A percentile compares a stretch with the other conserved stretches of the same genome.
Evolutionary conservation across 192 early-diverging fungal species (phyloP).

Genomic region (Radiomyces spectabilis): DNA sequence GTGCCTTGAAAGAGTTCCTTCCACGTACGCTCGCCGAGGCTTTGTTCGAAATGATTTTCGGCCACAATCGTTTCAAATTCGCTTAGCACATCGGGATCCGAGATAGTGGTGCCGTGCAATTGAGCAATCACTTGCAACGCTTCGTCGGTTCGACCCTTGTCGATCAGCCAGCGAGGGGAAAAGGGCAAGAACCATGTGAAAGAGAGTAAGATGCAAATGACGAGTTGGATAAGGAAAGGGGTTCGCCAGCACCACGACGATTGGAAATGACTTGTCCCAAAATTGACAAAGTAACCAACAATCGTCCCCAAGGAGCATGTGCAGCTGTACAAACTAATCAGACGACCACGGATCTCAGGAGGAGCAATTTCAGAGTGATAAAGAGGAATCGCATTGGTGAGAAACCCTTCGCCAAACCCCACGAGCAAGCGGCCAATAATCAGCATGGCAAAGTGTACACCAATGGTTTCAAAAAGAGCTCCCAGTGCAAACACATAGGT

Average conservation of each 20-base stretch:
- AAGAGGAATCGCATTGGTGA: conserved; percentile 26
- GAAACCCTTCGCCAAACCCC: conserved; percentile 26
- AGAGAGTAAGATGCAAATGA: conserved; percentile 60
- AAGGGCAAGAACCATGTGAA: conserved; percentile 68
- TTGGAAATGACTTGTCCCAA: conserved; percentile 33
- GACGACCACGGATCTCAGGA: conserved; percentile 77
- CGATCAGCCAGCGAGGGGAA: conserved; percentile 82
- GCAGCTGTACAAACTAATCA: conserved; percentile 79
- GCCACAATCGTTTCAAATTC: conserved; percentile 67
- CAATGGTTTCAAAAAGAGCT: conserved; percentile 59
- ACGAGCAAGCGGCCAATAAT: conserved; percentile 20
- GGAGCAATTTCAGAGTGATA: conserved; percentile 54
- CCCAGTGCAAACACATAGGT: conserved; percentile 65
- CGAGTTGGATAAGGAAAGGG: conserved; percentile 73
- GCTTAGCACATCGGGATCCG: conserved; percentile 39
- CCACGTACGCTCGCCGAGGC: conserved; percentile 53
- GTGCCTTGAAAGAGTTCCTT: conserved; percentile 47
- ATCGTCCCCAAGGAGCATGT: conserved; percentile 81
- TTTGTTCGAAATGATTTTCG: conserved; percentile 53
- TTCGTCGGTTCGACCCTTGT: conserved; percentile 60
- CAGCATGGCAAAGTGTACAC: conserved; percentile 35
- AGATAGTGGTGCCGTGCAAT: conserved; percentile 51
- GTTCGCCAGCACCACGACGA: conserved; percentile 63
- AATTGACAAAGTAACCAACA: conserved; percentile 44
- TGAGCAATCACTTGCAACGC: conserved; percentile 57